Conservation (phyloP, 192 early-diverging fungal species). For the Backusella luteola region DNA sequence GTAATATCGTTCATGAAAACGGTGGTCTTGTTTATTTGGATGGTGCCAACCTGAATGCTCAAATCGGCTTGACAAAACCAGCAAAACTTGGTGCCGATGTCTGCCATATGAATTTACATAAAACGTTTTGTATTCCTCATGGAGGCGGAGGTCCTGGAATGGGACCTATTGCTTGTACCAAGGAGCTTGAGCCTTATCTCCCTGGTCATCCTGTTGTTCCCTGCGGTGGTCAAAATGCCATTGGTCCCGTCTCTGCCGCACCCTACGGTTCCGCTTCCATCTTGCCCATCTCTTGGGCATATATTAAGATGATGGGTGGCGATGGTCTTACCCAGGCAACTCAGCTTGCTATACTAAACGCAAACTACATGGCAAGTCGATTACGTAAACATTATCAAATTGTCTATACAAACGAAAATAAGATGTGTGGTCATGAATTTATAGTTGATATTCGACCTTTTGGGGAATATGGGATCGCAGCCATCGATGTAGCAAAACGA, state of each 20-base stretch:
- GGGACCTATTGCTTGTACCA: conserved; percentile 90
- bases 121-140: conserved; percentile 98
- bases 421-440: conserved; percentile 98
- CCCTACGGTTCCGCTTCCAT: conserved; percentile 97
- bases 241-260: conserved; percentile 94
- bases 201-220: conserved; percentile 85
- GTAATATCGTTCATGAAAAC: conserved; percentile 84
- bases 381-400: conserved; percentile 90
- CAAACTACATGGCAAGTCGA: conserved; percentile 98
- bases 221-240: conserved; percentile 70
- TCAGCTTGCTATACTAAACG: conserved; percentile 89
- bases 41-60: conserved; percentile 89
- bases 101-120: conserved; percentile 99
- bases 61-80: conserved; percentile 80
- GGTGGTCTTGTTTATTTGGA: conserved; percentile 99
- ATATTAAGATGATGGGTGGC: conserved; percentile 98
- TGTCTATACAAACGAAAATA: conserved; percentile 88
- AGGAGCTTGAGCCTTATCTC: conserved; percentile 88
- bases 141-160: conserved; percentile 99
- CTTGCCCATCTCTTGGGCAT: conserved; percentile 98
- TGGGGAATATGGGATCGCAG: conserved; percentile 75
- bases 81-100: conserved; percentile 98
- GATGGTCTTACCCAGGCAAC: conserved; percentile 87
- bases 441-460: conserved; percentile 97
- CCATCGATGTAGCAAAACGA: conserved; percentile 97